Conservation (phyloP, 1,139 yeast genomes). For the Hyphopichia buzzinii region DNA sequence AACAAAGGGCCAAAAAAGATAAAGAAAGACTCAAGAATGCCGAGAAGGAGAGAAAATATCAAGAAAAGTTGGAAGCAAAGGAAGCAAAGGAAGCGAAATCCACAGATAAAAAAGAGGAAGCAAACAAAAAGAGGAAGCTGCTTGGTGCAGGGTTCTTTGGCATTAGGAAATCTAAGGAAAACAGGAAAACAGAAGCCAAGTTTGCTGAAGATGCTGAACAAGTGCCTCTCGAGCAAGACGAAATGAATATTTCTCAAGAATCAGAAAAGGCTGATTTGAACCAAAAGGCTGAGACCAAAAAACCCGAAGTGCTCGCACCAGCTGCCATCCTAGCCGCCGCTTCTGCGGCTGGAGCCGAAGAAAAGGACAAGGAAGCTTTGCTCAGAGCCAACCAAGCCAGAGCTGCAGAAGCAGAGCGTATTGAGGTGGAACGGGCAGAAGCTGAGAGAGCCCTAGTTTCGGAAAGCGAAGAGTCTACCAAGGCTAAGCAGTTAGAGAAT, state of each 20-base stretch:
- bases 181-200: conserved; percentile 6
- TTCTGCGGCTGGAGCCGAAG: conserved; percentile 2
- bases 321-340: conserved; percentile 3
- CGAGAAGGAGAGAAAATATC: conserved; percentile 13
- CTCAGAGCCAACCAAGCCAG: background rate
- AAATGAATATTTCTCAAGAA: background rate
- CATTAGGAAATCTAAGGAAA: conserved; percentile 9
- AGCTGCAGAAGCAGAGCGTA: background rate
- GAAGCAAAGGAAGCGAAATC: conserved; percentile 8
- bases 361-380: background rate
- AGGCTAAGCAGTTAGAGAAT: no score
- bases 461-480: no score
- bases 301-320: background rate
- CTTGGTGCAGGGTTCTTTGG: conserved; percentile 9
- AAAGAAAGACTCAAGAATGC: conserved; percentile 18
- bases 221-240: background rate
- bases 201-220: conserved; percentile 4
- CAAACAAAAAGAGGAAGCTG: conserved; percentile 9
- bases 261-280: background rate
- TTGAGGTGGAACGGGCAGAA: background rate
- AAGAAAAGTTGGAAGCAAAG: conserved; percentile 11
- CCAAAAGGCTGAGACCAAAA: background rate
- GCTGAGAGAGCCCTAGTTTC: background rate
- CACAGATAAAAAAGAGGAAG: conserved; percentile 9
- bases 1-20: conserved; percentile 36